These are phyloP conservation scores for Aspergillus fumigatiaffinis DNA, from an alignment of 2,329 filamentous ascomycete species.

Conservation along the genomic window DNA sequence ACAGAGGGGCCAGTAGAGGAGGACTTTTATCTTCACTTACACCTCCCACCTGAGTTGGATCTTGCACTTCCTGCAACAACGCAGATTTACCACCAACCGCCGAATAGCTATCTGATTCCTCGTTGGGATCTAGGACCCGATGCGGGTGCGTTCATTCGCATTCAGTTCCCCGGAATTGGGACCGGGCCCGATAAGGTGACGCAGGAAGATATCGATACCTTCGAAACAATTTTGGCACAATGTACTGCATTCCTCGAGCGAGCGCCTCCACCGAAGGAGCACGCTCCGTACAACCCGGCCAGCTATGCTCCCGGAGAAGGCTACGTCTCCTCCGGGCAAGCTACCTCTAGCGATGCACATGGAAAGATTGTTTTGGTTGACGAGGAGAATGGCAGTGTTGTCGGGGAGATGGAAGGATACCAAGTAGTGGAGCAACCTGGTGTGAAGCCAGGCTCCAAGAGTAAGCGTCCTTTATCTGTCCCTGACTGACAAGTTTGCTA, in stretches of 20 bases:
- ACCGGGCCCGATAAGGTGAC: conserved; percentile 61
- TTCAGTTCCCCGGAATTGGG: conserved; percentile 79
- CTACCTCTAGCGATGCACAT: conserved; percentile 36
- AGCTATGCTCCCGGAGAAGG: conserved; percentile 75
- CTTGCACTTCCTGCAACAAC: conserved; percentile 90
- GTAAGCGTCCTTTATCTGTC: conserved; percentile 47
- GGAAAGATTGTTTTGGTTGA: conserved; percentile 90
- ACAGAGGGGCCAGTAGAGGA: conserved; percentile 64
- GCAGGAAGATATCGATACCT: conserved; percentile 92
- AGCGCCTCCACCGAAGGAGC: conserved; percentile 56
- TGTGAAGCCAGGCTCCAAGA: conserved; percentile 84
- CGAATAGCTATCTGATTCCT: conserved; percentile 87
- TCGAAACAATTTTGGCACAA: conserved; percentile 96
- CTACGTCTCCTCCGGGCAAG: conserved; percentile 53
- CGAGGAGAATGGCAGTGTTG: conserved; percentile 92
- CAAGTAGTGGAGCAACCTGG: conserved; percentile 71
- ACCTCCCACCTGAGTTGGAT: conserved; percentile 90
- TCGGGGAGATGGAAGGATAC: conserved; percentile 85
- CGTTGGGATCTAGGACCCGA: conserved; percentile 90
- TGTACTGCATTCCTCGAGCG: conserved; percentile 94
- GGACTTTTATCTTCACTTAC: conserved; percentile 95
- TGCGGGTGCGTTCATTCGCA: conserved; percentile 83
- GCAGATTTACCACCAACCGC: conserved; percentile 94
- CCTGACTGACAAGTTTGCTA: not conserved
- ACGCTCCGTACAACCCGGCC: conserved; percentile 69